Evolutionary conservation across 768 basidiomycete species (phyloP).

Genomic region (Amanita muscaria): DNA sequence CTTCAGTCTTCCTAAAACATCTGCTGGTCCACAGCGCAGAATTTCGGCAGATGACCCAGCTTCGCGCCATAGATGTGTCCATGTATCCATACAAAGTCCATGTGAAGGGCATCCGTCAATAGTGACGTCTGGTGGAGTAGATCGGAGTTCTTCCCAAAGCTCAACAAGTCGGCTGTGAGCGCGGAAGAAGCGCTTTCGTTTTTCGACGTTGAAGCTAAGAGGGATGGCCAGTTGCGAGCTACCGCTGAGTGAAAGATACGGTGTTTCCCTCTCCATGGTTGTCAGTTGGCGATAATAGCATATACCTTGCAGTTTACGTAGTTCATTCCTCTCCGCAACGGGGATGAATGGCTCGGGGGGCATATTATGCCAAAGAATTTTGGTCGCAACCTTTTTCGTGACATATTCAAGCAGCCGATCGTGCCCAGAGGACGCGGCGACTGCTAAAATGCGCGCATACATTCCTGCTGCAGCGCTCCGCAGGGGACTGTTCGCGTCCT

Average conservation of each 20-base stretch:
- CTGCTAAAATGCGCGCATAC: constrained; percentile 38
- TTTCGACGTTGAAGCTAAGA: constrained; percentile 22
- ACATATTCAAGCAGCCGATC: constrained; percentile 38
- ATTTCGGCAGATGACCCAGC: constrained; percentile 40
- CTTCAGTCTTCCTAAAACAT: constrained; percentile 53
- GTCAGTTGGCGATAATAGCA: constrained; percentile 44
- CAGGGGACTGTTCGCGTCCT: constrained; percentile 23
- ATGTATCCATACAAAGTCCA: constrained; percentile 37
- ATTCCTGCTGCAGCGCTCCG: constrained; percentile 23
- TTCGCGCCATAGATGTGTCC: constrained; percentile 45
- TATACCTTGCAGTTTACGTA: constrained; percentile 37
- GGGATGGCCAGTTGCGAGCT: constrained; percentile 24
- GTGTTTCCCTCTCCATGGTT: constrained; percentile 26
- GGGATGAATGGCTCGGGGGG: constrained; percentile 40
- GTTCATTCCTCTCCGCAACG: constrained; percentile 32
- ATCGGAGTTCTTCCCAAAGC: constrained; percentile 46
- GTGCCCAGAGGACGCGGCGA: constrained; percentile 44
- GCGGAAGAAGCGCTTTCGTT: constrained; percentile 41
- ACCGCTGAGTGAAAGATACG: constrained; percentile 16
- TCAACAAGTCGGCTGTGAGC: constrained; percentile 49
- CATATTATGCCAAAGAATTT: constrained; percentile 45
- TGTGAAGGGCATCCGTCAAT: constrained; percentile 39
- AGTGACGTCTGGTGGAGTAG: constrained; percentile 35
- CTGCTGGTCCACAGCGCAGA: constrained; percentile 35
- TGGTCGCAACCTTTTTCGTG: constrained; percentile 39